Conservation (phyloP, 345 rosid species). For the Bretschneidera sinensis region DNA sequence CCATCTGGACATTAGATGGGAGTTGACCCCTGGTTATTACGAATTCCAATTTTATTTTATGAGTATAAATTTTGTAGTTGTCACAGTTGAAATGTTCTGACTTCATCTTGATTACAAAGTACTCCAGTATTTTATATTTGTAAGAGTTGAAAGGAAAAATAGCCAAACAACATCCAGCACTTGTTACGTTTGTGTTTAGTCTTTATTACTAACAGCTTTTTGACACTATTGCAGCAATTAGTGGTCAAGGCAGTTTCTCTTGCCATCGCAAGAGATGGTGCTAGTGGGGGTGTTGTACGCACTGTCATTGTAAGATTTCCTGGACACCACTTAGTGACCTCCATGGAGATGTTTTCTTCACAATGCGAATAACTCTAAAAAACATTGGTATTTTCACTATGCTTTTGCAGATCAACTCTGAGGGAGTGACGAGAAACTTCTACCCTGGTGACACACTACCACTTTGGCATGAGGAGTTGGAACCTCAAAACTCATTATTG, state of each 20-base stretch:
- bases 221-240: conserved; percentile 56
- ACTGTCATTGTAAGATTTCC: conserved; percentile 76
- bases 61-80: no score
- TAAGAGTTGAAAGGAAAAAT: no score
- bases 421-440: conserved; percentile 82
- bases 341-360: neutral
- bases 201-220: neutral
- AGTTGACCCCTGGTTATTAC: neutral
- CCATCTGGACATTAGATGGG: neutral
- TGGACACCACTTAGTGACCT: neutral
- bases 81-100: no score
- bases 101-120: no score
- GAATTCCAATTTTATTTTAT: no score
- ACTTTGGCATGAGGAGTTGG: conserved; percentile 89
- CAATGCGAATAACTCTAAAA: no score
- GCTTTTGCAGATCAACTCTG: conserved; percentile 68
- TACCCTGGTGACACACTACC: conserved; percentile 87
- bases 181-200: neutral
- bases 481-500: conserved; percentile 66
- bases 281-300: conserved; percentile 97
- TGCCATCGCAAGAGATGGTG: conserved; percentile 96
- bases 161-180: neutral
- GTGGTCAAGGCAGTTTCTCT: conserved; percentile 94
- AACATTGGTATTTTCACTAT: neutral
- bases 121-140: no score